Conservation (phyloP, 2,329 filamentous ascomycete species). For the Pseudocercospora eumusae region DNA sequence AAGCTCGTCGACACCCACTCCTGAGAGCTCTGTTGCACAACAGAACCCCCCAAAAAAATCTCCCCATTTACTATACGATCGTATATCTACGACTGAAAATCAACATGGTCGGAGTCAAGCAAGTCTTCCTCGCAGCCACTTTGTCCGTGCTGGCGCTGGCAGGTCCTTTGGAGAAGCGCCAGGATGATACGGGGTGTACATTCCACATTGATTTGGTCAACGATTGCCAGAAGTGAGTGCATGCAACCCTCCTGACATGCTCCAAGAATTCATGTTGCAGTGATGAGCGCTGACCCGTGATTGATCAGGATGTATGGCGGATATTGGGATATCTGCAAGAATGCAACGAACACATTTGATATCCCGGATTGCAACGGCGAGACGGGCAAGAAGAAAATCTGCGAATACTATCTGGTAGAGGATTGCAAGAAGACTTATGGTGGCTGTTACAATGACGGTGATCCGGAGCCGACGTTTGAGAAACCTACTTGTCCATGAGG, state of each 20-base stretch:
- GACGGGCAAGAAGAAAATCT: constrained; percentile 8
- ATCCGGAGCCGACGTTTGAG: neutral
- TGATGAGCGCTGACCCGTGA: neutral
- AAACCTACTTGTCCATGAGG: neutral
- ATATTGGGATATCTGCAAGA: constrained; percentile 17
- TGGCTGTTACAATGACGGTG: constrained; percentile 13
- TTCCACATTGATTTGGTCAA: constrained; percentile 12
- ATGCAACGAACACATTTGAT: constrained; percentile 6
- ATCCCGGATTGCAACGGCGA: constrained; percentile 18
- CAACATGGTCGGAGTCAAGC: neutral
- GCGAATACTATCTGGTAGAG: constrained; percentile 13
- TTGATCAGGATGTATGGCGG: constrained; percentile 15
- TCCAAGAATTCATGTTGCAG: neutral
- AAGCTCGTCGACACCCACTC: neutral
- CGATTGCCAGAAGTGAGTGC: constrained; percentile 15
- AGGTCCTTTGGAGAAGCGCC: neutral
- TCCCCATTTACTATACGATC: neutral
- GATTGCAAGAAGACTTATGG: constrained; percentile 14
- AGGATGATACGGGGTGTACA: neutral
- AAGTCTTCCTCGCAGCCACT: neutral
- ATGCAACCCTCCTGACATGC: too few species aligned
- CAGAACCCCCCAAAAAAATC: neutral
- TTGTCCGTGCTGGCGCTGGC: neutral
- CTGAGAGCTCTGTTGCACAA: neutral
- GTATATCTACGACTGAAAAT: neutral